Conservation (phyloP, 169 alveolate species). For the Blepharisma undulans region DNA sequence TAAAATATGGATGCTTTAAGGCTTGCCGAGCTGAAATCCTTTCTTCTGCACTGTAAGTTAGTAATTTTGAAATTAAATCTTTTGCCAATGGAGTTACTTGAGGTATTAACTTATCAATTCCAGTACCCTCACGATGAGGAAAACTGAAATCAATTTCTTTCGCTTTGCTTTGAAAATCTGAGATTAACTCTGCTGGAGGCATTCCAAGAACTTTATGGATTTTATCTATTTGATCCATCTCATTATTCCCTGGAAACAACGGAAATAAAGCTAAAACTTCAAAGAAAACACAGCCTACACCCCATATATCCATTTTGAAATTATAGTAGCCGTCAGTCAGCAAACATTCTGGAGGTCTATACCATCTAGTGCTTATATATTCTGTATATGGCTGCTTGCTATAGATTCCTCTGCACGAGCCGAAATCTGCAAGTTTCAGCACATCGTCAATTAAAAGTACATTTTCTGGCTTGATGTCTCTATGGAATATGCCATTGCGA, state of each 20-base stretch:
- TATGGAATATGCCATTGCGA: slow-evolving; percentile 91
- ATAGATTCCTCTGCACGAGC: slow-evolving; percentile 73
- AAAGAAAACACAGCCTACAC: slow-evolving; percentile 92
- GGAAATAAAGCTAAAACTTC: slow-evolving; percentile 91
- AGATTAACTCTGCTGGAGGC: slow-evolving; percentile 81
- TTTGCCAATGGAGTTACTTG: slow-evolving; percentile 71
- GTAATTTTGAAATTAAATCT: slow-evolving; percentile 73
- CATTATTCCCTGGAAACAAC: slow-evolving; percentile 91
- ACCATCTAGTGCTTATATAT: slow-evolving; percentile 93
- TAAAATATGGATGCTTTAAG: slow-evolving; percentile 72
- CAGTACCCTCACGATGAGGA: slow-evolving; percentile 76
- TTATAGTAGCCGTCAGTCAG: slow-evolving; percentile 92
- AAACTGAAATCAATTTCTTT: slow-evolving; percentile 79
- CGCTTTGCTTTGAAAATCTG: slow-evolving; percentile 72
- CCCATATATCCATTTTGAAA: slow-evolving; percentile 93
- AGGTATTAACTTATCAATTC: slow-evolving; percentile 66
- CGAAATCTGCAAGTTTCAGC: slow-evolving; percentile 75
- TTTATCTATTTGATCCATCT: slow-evolving; percentile 85
- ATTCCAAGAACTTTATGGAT: slow-evolving; percentile 89
- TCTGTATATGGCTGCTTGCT: slow-evolving; percentile 89
- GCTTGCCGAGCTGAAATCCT: slow-evolving; percentile 89
- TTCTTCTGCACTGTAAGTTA: slow-evolving; percentile 87
- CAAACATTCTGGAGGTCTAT: slow-evolving; percentile 93
- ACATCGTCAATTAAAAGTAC: slow-evolving; percentile 82
- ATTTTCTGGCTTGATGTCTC: slow-evolving; percentile 92